phyloP scores from a whole-genome alignment of 331 rosid species.

The Malus hybrid region DNA sequence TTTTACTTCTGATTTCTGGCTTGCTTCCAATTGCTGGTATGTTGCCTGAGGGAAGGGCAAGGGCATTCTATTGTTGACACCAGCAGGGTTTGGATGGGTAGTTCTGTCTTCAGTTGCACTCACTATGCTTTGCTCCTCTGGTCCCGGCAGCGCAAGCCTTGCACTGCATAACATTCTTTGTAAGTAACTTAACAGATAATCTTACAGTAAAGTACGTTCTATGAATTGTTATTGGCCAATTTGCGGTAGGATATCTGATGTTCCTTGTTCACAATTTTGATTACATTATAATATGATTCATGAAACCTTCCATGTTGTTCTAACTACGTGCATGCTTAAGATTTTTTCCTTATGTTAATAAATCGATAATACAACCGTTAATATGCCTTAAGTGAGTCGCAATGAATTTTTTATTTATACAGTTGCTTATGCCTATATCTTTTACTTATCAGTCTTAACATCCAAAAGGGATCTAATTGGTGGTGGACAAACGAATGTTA shows the following conservation, averaged over 20 bases:
- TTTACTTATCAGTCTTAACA: not conserved
- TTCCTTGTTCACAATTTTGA: not conserved
- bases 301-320: not conserved
- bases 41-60: constrained; percentile 45
- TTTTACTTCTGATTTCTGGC: constrained; percentile 31
- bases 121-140: constrained; percentile 66
- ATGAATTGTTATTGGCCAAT: constrained; percentile 10
- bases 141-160: constrained; percentile 94
- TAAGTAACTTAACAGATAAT: constrained; percentile 23
- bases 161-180: constrained; percentile 63
- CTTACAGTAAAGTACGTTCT: not conserved
- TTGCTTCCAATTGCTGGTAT: constrained; percentile 36
- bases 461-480: not conserved
- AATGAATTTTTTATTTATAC: too few relatives aligned
- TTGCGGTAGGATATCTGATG: not conserved
- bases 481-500: not conserved
- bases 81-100: constrained; percentile 27
- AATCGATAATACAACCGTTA: too few relatives aligned
- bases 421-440: not conserved
- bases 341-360: not conserved
- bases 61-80: constrained; percentile 29
- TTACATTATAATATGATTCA: not conserved
- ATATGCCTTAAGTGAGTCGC: too few relatives aligned
- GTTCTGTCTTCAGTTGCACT: constrained; percentile 40
- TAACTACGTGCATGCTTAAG: not conserved